Base-by-base conservation (phyloP, 805 yeast species). In the Millerozyma miso region DNA sequence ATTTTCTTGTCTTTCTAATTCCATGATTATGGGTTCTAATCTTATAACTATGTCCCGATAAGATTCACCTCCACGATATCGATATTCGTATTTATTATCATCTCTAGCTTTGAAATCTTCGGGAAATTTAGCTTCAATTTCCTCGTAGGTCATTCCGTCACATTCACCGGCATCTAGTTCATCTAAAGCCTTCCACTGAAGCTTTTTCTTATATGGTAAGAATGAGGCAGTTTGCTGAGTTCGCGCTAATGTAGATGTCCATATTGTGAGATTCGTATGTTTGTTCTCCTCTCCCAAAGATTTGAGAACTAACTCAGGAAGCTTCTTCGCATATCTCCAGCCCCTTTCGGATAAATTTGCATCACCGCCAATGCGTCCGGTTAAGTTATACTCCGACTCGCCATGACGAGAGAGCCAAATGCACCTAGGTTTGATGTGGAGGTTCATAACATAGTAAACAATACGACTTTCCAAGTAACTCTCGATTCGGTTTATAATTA, bases 121-220 rank as follows among this genome's bases (percentile, higher is more conserved):
- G 0, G 99, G 99, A 60, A 82, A 90, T 48, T 74, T 64, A 26
- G 76, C 67, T 54, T 88, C 95, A 55, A 91, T 88, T 48, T 91
- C 96, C 52, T 90, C 96, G 59, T 91, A 91, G 0, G 99, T 91
- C 78, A 91, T 77, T 4, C 97, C 98, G 63, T 91, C 99, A 63
- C 98, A 91, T 18, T 88, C 90, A 8, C 99, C 99, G 0, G 97
- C 98, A 62, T 91, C 98, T 48, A 91, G 76, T 67, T 91, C 99
- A 62, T 91, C 98, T 52, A 91, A 71, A 0, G 98, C 98, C 63
- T 93, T 93, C 99, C 99, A 91, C 49, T 83, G 85, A 51, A 89
- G 72, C 60, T 89, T 83, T 44, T 63, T 65, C 46, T 83, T 81
- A 62, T 85, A 88, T 1, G 93, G 88, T 53, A 91, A 72, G 59